A percentile compares a stretch with the other conserved stretches of the same genome.
Evolutionary conservation across 2,329 filamentous ascomycete genomes (phyloP).

Genomic region (Mycosphaerella sp.): DNA sequence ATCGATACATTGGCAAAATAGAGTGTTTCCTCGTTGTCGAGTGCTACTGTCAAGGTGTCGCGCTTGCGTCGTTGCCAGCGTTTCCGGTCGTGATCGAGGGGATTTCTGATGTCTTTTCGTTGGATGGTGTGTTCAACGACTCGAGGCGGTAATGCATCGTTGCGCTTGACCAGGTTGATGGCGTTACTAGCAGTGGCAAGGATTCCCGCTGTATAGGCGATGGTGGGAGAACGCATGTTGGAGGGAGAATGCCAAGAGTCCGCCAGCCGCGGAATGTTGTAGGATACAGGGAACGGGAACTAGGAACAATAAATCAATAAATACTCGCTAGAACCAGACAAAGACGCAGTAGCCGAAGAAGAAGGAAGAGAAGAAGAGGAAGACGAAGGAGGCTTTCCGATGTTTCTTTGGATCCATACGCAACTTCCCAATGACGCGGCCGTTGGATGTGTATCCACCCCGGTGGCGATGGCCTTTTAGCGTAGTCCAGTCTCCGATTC

Average conservation of each 20-base stretch:
- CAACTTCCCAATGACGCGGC: constrained; percentile 10
- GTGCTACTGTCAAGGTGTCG: constrained; percentile 40
- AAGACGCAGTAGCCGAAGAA: constrained; percentile 1
- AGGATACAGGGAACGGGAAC: neutral
- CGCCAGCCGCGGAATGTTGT: neutral
- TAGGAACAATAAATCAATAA: too few relatives aligned
- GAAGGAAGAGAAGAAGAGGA: neutral
- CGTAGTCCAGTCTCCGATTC: constrained; percentile 1
- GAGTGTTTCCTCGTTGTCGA: constrained; percentile 54
- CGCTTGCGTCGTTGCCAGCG: constrained; percentile 36
- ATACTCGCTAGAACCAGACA: neutral
- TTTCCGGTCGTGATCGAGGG: constrained; percentile 42
- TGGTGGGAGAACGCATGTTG: constrained; percentile 16
- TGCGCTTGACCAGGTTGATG: constrained; percentile 28
- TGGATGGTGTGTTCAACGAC: constrained; percentile 48
- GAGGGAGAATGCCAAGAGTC: neutral
- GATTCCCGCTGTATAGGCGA: constrained; percentile 26
- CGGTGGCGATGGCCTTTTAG: constrained; percentile 4
- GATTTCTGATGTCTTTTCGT: constrained; percentile 42
- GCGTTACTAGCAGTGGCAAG: constrained; percentile 21
- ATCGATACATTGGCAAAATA: constrained; percentile 54
- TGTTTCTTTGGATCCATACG: neutral
- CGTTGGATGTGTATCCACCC: constrained; percentile 1
- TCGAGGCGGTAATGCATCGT: constrained; percentile 33
- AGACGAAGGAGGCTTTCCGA: neutral